A percentile compares a stretch with the other conserved stretches of the same genome.
Conservation (phyloP, 352 stramenopile species). For the Globisporangium solare region DNA sequence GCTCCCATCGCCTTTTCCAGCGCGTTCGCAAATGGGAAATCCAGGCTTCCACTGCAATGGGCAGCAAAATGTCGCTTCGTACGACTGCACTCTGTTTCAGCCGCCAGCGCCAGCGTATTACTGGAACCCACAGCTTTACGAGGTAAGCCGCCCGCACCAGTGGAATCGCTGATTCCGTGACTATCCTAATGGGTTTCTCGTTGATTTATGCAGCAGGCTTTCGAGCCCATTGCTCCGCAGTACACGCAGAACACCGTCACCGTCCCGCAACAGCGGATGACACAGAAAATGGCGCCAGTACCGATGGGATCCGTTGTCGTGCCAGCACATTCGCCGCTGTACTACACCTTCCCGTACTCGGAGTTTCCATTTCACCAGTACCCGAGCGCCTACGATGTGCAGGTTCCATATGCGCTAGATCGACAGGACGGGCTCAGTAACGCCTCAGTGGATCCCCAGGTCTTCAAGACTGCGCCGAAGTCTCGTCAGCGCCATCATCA, state of each 20-base stretch:
- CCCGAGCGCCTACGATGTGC: conserved; percentile 7
- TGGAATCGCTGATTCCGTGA: not conserved
- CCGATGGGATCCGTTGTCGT: conserved; percentile 5
- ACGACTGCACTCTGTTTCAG: conserved; percentile 1
- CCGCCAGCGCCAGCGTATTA: not conserved
- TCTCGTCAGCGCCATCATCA: not conserved
- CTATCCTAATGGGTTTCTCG: not conserved
- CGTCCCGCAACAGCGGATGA: not conserved
- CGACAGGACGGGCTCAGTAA: conserved; percentile 5
- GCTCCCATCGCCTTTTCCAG: not conserved
- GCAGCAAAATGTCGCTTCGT: not conserved
- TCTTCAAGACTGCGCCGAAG: conserved; percentile 6
- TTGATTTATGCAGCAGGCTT: not conserved
- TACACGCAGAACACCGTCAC: not conserved
- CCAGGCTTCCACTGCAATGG: not conserved
- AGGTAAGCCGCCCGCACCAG: conserved; percentile 3
- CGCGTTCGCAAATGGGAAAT: not conserved
- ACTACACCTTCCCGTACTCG: conserved; percentile 2
- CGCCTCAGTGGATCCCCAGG: conserved; percentile 7
- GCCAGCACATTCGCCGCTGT: conserved; percentile 10
- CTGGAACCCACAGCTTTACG: conserved; percentile 5
- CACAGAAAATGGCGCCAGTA: conserved; percentile 12
- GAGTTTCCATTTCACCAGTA: conserved; percentile 1
- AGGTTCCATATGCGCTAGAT: conserved; percentile 7
- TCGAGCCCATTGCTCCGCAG: not conserved